A percentile compares a stretch with the other conserved stretches of the same genome.
Conservation (phyloP, 352 stramenopile species). For the Phytophthora tentaculata region DNA sequence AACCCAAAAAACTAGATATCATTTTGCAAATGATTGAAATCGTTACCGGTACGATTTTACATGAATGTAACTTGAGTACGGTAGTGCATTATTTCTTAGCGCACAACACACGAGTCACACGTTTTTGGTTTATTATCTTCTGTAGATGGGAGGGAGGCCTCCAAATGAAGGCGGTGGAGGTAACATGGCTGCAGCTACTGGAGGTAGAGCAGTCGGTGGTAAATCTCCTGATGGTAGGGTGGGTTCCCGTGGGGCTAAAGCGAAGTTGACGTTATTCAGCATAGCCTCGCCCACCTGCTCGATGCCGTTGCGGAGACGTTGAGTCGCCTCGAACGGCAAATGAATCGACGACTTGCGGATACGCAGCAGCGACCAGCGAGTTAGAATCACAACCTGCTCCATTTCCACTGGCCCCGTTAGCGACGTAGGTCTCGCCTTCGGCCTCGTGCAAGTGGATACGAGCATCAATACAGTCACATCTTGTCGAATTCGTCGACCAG, state of each 20-base stretch:
- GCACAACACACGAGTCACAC: too few species aligned
- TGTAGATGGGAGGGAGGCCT: neutral
- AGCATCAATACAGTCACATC: conserved; percentile 49
- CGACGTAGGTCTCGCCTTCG: conserved; percentile 10
- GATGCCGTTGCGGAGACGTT: conserved; percentile 38
- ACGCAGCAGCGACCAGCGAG: conserved; percentile 41
- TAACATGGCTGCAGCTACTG: conserved; percentile 13
- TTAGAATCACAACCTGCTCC: conserved; percentile 35
- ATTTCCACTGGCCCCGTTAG: conserved; percentile 23
- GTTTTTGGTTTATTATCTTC: too few species aligned
- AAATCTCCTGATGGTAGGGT: conserved; percentile 20
- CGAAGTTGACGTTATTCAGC: conserved; percentile 40
- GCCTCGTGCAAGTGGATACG: conserved; percentile 31
- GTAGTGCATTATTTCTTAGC: too few species aligned
- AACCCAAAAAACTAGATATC: too few species aligned
- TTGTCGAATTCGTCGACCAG: conserved; percentile 36
- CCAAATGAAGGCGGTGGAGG: conserved; percentile 13
- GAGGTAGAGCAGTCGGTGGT: neutral
- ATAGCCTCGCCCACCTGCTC: conserved; percentile 42
- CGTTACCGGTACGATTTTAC: too few species aligned
- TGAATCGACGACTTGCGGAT: conserved; percentile 32
- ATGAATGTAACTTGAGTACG: too few species aligned
- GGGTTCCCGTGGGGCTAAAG: conserved; percentile 18
- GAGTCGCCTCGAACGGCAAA: conserved; percentile 28
- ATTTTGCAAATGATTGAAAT: too few species aligned